These are phyloP conservation scores for Zygotorulaspora mrakii DNA, from an alignment of 1,139 yeast species.

Conservation along the genomic window DNA sequence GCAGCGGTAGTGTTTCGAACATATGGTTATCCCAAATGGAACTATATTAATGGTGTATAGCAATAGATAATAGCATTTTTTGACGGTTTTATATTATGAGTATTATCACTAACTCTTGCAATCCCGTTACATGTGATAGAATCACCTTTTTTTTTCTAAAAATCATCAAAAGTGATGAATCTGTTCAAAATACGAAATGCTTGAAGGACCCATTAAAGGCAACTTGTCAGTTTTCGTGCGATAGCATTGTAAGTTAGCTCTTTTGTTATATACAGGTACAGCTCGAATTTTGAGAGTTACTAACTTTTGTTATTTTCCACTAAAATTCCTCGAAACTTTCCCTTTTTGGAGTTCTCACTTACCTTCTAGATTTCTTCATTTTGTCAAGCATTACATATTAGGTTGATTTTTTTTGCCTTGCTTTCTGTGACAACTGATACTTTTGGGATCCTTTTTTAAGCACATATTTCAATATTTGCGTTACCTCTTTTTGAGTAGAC, in stretches of 20 bases:
- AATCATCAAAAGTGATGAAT: not conserved
- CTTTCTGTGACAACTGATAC: conserved; percentile 1
- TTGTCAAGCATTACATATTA: not conserved
- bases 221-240: not conserved
- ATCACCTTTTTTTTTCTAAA: not conserved
- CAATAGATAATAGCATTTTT: no score
- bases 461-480: no score
- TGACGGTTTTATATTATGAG: no score
- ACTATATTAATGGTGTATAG: no score
- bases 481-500: no score
- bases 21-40: no score
- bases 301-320: conserved; percentile 14
- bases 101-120: no score
- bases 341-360: conserved; percentile 14
- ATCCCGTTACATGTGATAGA: not conserved
- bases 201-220: not conserved
- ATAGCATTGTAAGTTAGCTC: conserved; percentile 6
- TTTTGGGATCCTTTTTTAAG: no score
- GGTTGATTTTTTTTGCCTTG: not conserved
- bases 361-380: conserved; percentile 3
- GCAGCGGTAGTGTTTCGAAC: no score
- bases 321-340: conserved; percentile 16
- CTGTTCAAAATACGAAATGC: not conserved
- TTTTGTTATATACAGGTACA: not conserved
- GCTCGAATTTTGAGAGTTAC: conserved; percentile 6